These are phyloP conservation scores for Nigrospora sphaerica DNA, from an alignment of 2,329 filamentous ascomycete genomes.

Conservation along the genomic window DNA sequence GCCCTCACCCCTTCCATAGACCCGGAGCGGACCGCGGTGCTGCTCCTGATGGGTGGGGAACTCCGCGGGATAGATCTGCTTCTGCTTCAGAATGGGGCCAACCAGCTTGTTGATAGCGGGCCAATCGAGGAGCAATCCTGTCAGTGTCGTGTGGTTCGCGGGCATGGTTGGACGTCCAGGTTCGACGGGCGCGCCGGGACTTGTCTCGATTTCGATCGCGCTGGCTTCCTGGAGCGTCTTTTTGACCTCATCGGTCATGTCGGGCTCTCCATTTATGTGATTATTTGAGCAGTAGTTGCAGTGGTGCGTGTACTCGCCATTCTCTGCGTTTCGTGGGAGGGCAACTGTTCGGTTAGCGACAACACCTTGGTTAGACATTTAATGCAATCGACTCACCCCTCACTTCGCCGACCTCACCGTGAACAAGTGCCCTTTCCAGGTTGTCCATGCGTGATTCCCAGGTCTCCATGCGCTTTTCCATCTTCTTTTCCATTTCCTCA, in stretches of 20 bases:
- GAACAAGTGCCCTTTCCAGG: too few species aligned
- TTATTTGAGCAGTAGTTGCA: too few species aligned
- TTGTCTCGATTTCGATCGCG: constrained; percentile 41
- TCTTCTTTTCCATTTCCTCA: constrained; percentile 25
- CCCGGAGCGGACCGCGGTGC: constrained; percentile 62
- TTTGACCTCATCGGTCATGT: constrained; percentile 21
- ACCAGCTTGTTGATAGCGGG: constrained; percentile 61
- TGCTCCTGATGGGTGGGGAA: constrained; percentile 76
- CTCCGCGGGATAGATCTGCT: constrained; percentile 50
- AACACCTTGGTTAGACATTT: too few species aligned
- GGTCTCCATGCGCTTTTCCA: constrained; percentile 19
- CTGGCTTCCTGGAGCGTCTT: constrained; percentile 25
- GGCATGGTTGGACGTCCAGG: constrained; percentile 66
- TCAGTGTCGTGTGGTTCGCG: constrained; percentile 83
- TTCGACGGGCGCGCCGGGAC: constrained; percentile 43
- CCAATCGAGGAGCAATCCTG: constrained; percentile 72
- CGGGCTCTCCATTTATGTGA: constrained; percentile 14
- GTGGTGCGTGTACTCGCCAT: too few species aligned
- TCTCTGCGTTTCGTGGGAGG: too few species aligned
- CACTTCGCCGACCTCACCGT: too few species aligned
- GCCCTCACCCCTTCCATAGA: constrained; percentile 76
- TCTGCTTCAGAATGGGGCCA: constrained; percentile 35
- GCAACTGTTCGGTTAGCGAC: too few species aligned
- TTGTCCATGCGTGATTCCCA: too few species aligned
- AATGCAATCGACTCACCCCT: too few species aligned